Base-by-base conservation (phyloP, 208 protist species). In the Phytomonas sp. region DNA sequence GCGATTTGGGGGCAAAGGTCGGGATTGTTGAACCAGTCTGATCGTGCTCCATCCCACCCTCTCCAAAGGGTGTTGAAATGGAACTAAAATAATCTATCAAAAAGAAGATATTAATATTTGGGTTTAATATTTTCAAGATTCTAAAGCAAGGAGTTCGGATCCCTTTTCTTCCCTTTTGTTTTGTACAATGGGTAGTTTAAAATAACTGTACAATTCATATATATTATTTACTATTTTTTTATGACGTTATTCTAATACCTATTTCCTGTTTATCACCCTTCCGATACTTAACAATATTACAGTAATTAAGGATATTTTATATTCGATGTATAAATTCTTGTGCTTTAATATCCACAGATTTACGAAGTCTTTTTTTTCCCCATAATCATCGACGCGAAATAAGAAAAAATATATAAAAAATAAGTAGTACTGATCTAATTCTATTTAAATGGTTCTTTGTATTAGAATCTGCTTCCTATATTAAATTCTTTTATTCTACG, bases 1-100 rank as follows among this genome's bases (percentile, higher is more conserved):
- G 71, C 8, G 89, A 95, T 19, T 71, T 95, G 59, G 30, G 26
- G 8, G 60, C 70, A 4, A 66, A 72, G 40, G 40, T 23, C 6
- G 19, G 6, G 40, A 37, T 37, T 16, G 40, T 49, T 19, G 40
- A 49, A 2, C 40, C 40, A 19, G 40, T 16, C 6, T 16, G 40
- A 49, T 49, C 40, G 12, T 49, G 40, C 14, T 49, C 40, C 36
- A 12, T 40, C 10, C 36, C 36, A 4, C 36, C 36, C 19, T 19
- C 40, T 19, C 40, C 14, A 12, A 49, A 49, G 7, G 12, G 40
- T 49, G 12, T 19, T 16, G 40, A 12, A 12, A 4, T 49, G 3
- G 14, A 11, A 3, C 29, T 26, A 32, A n/a, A 7, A 37, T 67
- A 67, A 29, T n/a, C 30, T 29, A 19, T 45, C 63, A 42, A 42